Conservation (phyloP, 495 filamentous ascomycete species). For the Penicillium macrosclerotiorum region DNA sequence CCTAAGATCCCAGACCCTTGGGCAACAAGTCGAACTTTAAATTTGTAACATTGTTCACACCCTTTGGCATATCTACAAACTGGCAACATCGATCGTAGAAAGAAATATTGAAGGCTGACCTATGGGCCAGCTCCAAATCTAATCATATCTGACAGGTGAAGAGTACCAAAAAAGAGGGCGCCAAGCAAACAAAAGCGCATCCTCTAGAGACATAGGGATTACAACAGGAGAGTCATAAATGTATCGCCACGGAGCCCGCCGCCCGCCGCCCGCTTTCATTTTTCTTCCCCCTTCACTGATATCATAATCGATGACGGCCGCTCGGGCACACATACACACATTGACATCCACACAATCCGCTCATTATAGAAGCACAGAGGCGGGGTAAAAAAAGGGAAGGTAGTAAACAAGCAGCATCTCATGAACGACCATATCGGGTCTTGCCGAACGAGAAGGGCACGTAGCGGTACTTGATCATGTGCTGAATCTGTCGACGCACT, state of each 20-base stretch:
- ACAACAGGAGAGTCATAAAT: constrained; percentile 24
- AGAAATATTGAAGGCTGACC: constrained; percentile 15
- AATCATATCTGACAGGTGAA: constrained; percentile 32
- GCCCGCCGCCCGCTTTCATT: constrained; percentile 6
- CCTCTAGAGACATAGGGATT: constrained; percentile 19
- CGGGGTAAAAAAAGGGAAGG: constrained; percentile 1
- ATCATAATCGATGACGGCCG: constrained; percentile 17
- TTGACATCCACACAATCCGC: constrained; percentile 10
- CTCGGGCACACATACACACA: constrained; percentile 18
- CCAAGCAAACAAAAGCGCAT: constrained; percentile 4
- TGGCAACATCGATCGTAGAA: neutral
- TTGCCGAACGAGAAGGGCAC: constrained; percentile 95
- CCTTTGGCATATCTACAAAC: no score
- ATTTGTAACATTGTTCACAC: no score
- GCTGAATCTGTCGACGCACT: constrained; percentile 99
- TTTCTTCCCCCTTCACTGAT: constrained; percentile 6
- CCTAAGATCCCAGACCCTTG: no score
- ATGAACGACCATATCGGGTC: constrained; percentile 64
- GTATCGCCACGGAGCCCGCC: constrained; percentile 13
- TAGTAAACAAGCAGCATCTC: constrained; percentile 8
- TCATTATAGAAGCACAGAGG: constrained; percentile 19
- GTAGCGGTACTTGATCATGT: constrained; percentile 99
- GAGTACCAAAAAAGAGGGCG: constrained; percentile 3
- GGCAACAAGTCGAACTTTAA: no score
- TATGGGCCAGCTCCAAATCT: constrained; percentile 18